These are phyloP conservation scores for Hapsidospora chrysogenum DNA, from an alignment of 495 filamentous ascomycete species.

Conservation along the genomic window DNA sequence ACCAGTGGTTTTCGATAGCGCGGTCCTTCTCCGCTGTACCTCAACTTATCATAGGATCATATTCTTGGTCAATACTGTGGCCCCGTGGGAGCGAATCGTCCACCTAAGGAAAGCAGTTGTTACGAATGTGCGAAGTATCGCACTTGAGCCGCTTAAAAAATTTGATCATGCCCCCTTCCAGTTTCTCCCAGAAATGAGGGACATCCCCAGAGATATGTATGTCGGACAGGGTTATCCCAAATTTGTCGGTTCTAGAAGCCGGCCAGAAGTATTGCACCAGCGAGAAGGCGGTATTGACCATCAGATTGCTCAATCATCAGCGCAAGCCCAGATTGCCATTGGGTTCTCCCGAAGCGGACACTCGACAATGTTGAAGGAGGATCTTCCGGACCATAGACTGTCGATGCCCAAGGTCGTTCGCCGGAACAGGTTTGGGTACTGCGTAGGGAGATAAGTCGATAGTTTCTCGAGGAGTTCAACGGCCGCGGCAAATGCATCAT, in stretches of 20 bases:
- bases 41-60: constrained; percentile 47
- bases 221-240: constrained; percentile 65
- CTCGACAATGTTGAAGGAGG: constrained; percentile 49
- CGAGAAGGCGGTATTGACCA: constrained; percentile 72
- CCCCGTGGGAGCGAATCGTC: constrained; percentile 60
- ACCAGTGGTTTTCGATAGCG: constrained; percentile 59
- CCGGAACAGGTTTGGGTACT: constrained; percentile 60
- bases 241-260: constrained; percentile 89
- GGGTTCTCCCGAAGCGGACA: constrained; percentile 64
- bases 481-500: constrained; percentile 60
- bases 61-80: constrained; percentile 58
- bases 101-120: constrained; percentile 66
- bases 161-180: constrained; percentile 73
- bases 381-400: constrained; percentile 57
- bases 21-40: constrained; percentile 61
- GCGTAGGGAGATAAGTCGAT: constrained; percentile 55
- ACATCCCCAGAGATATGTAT: constrained; percentile 77
- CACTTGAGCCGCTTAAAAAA: constrained; percentile 54
- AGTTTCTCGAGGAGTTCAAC: constrained; percentile 70
- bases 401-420: constrained; percentile 48
- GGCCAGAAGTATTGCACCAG: constrained; percentile 61
- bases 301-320: constrained; percentile 71
- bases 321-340: constrained; percentile 64
- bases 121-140: constrained; percentile 42
- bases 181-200: constrained; percentile 56